Conservation (phyloP, 2,329 filamentous ascomycete genomes). For the Microdochium paspali region DNA sequence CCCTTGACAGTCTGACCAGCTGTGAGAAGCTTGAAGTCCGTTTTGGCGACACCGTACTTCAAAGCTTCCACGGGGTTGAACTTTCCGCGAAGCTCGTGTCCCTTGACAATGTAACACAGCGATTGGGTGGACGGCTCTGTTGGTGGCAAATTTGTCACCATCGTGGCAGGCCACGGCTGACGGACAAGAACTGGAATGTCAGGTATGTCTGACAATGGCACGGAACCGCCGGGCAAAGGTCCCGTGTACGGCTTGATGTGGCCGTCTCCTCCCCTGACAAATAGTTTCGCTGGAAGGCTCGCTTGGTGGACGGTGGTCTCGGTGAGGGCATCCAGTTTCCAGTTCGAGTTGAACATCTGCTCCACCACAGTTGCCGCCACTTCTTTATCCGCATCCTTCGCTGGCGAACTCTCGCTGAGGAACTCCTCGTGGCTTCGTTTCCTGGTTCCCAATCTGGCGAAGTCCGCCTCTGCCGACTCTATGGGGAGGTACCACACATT, state of each 20-base stretch:
- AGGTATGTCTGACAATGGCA: conserved; percentile 30
- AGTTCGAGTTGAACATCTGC: conserved; percentile 71
- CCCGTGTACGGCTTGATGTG: conserved; percentile 62
- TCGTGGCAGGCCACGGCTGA: conserved; percentile 68
- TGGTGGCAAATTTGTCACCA: conserved; percentile 54
- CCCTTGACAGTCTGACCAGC: conserved; percentile 54
- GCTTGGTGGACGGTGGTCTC: conserved; percentile 59
- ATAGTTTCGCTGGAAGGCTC: conserved; percentile 59
- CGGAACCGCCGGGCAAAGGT: conserved; percentile 44
- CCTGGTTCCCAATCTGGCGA: conserved; percentile 13
- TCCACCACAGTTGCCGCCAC: conserved; percentile 55
- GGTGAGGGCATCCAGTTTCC: conserved; percentile 61
- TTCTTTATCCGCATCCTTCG: conserved; percentile 30
- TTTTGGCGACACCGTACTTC: conserved; percentile 50
- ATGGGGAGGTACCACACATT: conserved; percentile 77
- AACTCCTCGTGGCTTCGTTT: conserved; percentile 38
- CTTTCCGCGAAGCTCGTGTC: conserved; percentile 67
- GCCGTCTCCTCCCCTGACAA: conserved; percentile 55
- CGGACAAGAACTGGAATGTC: conserved; percentile 65
- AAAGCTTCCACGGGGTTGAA: conserved; percentile 61
- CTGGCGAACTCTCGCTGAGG: conserved; percentile 4
- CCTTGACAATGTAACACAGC: conserved; percentile 80
- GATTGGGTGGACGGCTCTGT: conserved; percentile 58
- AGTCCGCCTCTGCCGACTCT: conserved; percentile 18
- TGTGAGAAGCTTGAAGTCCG: conserved; percentile 50